These are phyloP conservation scores for Canariomyces notabilis DNA, from an alignment of 2,329 filamentous ascomycete genomes.

Conservation along the genomic window DNA sequence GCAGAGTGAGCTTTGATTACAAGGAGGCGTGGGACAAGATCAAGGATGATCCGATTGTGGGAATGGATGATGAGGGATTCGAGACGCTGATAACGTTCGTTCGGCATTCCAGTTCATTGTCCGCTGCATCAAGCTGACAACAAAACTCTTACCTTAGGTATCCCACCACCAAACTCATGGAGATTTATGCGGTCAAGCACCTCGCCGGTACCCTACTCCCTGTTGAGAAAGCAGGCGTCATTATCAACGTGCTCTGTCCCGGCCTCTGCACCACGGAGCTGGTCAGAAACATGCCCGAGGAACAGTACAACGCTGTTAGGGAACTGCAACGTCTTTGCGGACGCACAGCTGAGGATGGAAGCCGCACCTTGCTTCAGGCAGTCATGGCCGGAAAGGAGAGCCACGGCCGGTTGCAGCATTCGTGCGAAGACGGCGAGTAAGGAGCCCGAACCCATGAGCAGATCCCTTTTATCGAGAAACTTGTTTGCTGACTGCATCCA, in stretches of 20 bases:
- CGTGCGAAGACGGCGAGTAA: constrained; percentile 30
- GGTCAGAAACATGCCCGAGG: constrained; percentile 1
- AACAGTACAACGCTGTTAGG: background rate
- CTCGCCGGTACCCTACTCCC: constrained; percentile 26
- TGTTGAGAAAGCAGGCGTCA: constrained; percentile 26
- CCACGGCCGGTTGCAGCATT: constrained; percentile 31
- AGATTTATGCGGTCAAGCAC: constrained; percentile 23
- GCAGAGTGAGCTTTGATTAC: constrained; percentile 14
- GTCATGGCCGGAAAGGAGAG: constrained; percentile 29
- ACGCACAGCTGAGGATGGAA: constrained; percentile 42
- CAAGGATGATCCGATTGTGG: constrained; percentile 12
- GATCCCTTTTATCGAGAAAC: background rate
- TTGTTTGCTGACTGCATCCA: background rate
- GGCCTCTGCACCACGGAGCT: constrained; percentile 24
- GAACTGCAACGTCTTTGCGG: constrained; percentile 30
- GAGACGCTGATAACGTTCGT: background rate
- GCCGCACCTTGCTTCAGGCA: constrained; percentile 29
- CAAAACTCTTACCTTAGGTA: too few species aligned
- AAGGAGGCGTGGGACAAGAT: constrained; percentile 15
- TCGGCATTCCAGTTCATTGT: too few species aligned
- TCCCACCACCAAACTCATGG: constrained; percentile 12
- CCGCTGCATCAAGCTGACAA: too few species aligned
- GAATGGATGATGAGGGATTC: constrained; percentile 2
- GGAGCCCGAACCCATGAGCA: constrained; percentile 6
- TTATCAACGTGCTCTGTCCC: constrained; percentile 30